Percentiles rank a stretch among this genome's conserved stretches.
phyloP scores from a whole-genome alignment of 805 yeast genomes.

The Pichia kluyveri region DNA sequence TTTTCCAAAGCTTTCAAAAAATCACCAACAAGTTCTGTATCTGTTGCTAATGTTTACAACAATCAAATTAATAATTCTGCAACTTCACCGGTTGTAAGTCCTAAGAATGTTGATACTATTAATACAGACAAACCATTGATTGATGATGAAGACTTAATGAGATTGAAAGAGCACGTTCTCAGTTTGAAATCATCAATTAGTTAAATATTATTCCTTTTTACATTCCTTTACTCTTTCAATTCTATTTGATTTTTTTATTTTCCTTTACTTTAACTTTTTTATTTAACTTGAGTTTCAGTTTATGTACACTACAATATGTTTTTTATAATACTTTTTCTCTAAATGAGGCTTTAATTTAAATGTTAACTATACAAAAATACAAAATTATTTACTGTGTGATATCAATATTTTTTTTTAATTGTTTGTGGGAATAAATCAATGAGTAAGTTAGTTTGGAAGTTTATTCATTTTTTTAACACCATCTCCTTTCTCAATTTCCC shows the following conservation, averaged over 20 bases:
- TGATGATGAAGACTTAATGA: slow-evolving; percentile 23
- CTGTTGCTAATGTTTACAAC: slow-evolving; percentile 2
- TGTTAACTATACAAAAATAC: too few relatives aligned
- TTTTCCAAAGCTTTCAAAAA: slow-evolving; percentile 12
- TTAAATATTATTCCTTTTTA: background rate
- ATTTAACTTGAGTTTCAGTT: too few relatives aligned
- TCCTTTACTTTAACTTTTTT: too few relatives aligned
- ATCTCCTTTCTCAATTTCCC: slow-evolving; percentile 21
- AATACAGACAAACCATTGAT: slow-evolving; percentile 3
- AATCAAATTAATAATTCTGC: background rate
- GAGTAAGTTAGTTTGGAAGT: background rate
- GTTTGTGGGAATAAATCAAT: background rate
- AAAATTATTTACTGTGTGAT: background rate
- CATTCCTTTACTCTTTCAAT: background rate
- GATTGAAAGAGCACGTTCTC: slow-evolving; percentile 22
- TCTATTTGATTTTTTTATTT: too few relatives aligned
- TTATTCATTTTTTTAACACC: slow-evolving; percentile 10
- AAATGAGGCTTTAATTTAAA: too few relatives aligned
- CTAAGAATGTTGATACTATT: background rate
- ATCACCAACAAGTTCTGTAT: background rate
- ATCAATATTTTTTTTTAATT: background rate
- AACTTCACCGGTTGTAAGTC: background rate
- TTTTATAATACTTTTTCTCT: background rate
- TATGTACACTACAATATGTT: too few relatives aligned
- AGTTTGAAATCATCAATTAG: slow-evolving; percentile 19